Base-by-base conservation (phyloP, 306 rosid species). In the Purshia tridentata region DNA sequence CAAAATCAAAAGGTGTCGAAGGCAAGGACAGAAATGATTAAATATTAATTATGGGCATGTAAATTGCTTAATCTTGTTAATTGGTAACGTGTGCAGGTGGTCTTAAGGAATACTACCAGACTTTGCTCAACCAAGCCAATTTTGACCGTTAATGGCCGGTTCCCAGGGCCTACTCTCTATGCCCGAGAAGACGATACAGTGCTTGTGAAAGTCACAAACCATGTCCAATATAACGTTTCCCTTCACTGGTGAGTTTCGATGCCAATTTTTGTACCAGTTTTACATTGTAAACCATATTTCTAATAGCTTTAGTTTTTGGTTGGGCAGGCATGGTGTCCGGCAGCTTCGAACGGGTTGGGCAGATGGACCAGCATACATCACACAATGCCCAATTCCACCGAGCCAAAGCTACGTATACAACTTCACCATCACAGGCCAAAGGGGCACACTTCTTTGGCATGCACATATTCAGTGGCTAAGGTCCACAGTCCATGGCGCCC, bases 401-500 rank as follows among this genome's bases (percentile, higher is more conserved):
- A 92, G 92, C 22, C 87, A 91, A 18, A 89, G 72, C 72, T 93
- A 35, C 65, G 76, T 86, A 16, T 93, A 93, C 85, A 93, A 93
- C 70, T 93, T 87, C 89, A 91, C 98, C 11, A 42, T 93, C 8
- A 91, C 93, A 0, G 97, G 97, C 11, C 98, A 91, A 76, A 84
- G 98, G 67, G 98, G 98, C 69, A 93, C 98, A 67, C 96, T 91
- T 59, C 82, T 88, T 10, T 93, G 91, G 91, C 98, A 93, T 75
- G 98, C 93, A 56, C 97, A 93, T 80, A 85, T 91, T 16, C 82
- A 81, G 44, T 93, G 98, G 98, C 85, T 93, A 10, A 91, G 98
- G 78, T 73, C 98, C 35, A 93, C 97, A 0, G 85, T 93, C 40
- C 92, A 93, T 53, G 98, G 98, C 70, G 96, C 88, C 70, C 7